These are phyloP conservation scores for Phytophthora pisi DNA, from an alignment of 352 stramenopile genomes.

Conservation along the genomic window DNA sequence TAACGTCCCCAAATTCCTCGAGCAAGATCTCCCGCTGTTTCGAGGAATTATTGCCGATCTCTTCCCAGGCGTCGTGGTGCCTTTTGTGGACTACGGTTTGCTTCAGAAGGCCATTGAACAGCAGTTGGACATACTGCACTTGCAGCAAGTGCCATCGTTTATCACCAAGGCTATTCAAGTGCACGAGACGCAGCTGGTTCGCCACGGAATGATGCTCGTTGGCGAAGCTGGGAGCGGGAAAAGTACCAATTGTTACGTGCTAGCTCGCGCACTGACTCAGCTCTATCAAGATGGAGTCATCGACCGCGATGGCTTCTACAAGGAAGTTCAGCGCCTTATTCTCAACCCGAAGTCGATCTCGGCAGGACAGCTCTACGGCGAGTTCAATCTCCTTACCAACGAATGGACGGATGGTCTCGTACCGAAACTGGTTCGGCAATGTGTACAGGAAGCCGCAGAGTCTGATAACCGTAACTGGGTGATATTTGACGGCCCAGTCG, in stretches of 20 bases:
- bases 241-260: constrained; percentile 81
- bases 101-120: constrained; percentile 91
- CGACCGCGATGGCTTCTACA: constrained; percentile 88
- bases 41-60: constrained; percentile 94
- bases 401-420: constrained; percentile 95
- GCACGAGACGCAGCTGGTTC: constrained; percentile 91
- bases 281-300: constrained; percentile 80
- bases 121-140: constrained; percentile 69
- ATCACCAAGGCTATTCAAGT: constrained; percentile 90
- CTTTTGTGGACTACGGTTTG: constrained; percentile 94
- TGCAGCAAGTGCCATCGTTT: constrained; percentile 88
- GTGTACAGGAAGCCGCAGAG: constrained; percentile 77
- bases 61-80: constrained; percentile 93
- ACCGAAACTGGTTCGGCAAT: constrained; percentile 92
- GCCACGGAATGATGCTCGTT: constrained; percentile 96
- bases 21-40: constrained; percentile 95
- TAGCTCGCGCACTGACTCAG: constrained; percentile 74
- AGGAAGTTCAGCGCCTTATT: constrained; percentile 85
- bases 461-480: constrained; percentile 91
- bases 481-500: constrained; percentile 90
- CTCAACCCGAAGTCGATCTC: constrained; percentile 97
- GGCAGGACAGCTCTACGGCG: constrained; percentile 94
- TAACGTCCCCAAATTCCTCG: constrained; percentile 96
- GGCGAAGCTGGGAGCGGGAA: constrained; percentile 92
- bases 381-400: constrained; percentile 94